These are phyloP conservation scores for Fomitiporia mediterranea DNA, from an alignment of 1,284 basidiomycete genomes.

Conservation along the genomic window DNA sequence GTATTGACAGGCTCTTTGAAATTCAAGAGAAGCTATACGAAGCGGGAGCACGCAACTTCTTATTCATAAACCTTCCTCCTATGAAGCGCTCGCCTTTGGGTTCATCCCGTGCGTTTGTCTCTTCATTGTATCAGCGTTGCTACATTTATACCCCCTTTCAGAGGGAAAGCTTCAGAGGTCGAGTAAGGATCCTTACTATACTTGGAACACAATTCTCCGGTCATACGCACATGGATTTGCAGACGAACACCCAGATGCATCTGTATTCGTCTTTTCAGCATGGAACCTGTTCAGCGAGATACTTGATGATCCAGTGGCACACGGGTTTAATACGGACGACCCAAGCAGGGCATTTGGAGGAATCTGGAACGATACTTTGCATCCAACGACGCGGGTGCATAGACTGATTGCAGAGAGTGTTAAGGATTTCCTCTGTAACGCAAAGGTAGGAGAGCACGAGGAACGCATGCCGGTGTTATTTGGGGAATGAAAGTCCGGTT, in stretches of 20 bases:
- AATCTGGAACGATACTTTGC: slow-evolving; percentile 50
- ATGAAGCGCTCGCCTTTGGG: slow-evolving; percentile 36
- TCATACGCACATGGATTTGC: slow-evolving; percentile 34
- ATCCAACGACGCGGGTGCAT: slow-evolving; percentile 44
- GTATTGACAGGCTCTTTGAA: slow-evolving; percentile 35
- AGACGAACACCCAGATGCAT: slow-evolving; percentile 37
- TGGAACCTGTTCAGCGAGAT: slow-evolving; percentile 43
- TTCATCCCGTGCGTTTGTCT: not conserved
- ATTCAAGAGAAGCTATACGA: slow-evolving; percentile 46
- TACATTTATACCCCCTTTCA: not conserved
- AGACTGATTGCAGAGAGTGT: slow-evolving; percentile 37
- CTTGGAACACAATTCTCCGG: slow-evolving; percentile 44
- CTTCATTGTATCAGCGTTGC: not conserved
- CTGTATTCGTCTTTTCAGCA: slow-evolving; percentile 47
- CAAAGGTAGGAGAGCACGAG: not conserved
- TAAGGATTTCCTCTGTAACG: slow-evolving; percentile 33
- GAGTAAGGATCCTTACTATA: slow-evolving; percentile 23
- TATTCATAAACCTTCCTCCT: slow-evolving; percentile 60
- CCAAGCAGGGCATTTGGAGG: slow-evolving; percentile 30
- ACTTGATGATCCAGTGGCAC: slow-evolving; percentile 39
- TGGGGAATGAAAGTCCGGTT: no score
- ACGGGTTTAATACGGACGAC: slow-evolving; percentile 38
- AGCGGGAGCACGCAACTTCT: slow-evolving; percentile 54
- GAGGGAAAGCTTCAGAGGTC: not conserved
- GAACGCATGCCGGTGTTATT: not conserved